Evolutionary conservation across 257 asterid genomes (phyloP), one percentile per base, ranked within the genome.

Genomic region (Cynanchum wilfordii): DNA sequence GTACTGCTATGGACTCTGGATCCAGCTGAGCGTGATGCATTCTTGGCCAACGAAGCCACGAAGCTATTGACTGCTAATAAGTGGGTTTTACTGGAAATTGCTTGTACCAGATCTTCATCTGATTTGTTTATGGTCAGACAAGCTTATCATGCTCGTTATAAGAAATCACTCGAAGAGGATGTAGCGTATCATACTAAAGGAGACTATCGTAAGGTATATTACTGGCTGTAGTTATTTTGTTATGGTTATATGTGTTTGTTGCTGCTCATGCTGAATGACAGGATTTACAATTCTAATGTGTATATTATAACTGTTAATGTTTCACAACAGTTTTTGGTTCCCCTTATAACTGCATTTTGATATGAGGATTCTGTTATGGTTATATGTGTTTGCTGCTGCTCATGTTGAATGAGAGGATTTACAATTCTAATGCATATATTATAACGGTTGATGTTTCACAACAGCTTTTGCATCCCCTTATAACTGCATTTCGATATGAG

Each of bases 391-490:
- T 33, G 38, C 38, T 33, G 38, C 38, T 33, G 38, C 38, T 33
- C 38, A 3, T 33, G 38, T 8, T 51, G 9, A 17, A 25, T 54
- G 1, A 54, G 50, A 38, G n/a, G 45, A 45, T 60, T 16, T 65
- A 2, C 17, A 52, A 17, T 5, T 15, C 3, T 52, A n/a, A 17
- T 52, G 58, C 2, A 19, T 54, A 10, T 69, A 19, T 6, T 10
- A 30, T 29, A 15, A 6, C 38, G 1, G 10, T 12, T 25, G 49
- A 5, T 24, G 62, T 59, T 68, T 69, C 58, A 55, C 40, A 77
- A 84, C 89, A 91, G 98, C 90, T 93, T 71, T 84, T 93, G 88
- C 91, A 91, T 74, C 96, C 98, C 66, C 93, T 93, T 27, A 89
- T 91, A 81, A 91, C 85, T 83, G 89, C 96, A 64, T 91, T 82